These are phyloP conservation scores for Candida frijolesensis DNA, from an alignment of 1,139 yeast genomes.

Conservation along the genomic window DNA sequence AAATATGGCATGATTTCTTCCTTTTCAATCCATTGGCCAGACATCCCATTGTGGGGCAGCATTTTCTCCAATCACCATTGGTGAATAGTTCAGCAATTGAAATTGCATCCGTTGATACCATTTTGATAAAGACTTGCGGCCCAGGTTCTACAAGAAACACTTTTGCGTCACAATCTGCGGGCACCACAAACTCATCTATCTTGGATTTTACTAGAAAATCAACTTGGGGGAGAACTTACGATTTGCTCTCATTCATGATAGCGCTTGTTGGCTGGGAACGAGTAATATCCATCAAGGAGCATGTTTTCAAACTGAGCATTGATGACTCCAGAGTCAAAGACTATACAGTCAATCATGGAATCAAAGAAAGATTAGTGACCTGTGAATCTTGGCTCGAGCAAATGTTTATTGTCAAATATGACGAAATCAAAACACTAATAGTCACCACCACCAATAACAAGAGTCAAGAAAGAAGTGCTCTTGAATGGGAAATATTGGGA, in stretches of 20 bases:
- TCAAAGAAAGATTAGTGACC: constrained; percentile 13
- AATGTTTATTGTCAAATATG: constrained; percentile 38
- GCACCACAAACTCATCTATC: constrained; percentile 29
- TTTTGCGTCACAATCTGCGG: constrained; percentile 38
- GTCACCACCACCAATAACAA: constrained; percentile 25
- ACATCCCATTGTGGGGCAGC: constrained; percentile 40
- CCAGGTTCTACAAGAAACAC: constrained; percentile 28
- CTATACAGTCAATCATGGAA: constrained; percentile 24
- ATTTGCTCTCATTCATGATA: constrained; percentile 37
- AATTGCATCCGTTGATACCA: constrained; percentile 39
- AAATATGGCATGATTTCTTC: constrained; percentile 37
- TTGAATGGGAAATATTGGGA: constrained; percentile 47
- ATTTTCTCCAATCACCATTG: constrained; percentile 41
- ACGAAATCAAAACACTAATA: constrained; percentile 39
- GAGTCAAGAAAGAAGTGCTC: constrained; percentile 40
- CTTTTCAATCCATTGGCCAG: constrained; percentile 33
- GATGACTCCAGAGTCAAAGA: constrained; percentile 1
- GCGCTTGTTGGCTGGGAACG: constrained; percentile 47
- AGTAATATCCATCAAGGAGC: constrained; percentile 12
- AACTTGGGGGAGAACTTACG: constrained; percentile 49
- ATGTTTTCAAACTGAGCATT: constrained; percentile 6
- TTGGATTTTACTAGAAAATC: constrained; percentile 38
- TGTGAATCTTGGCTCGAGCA: constrained; percentile 47
- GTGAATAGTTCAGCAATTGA: constrained; percentile 35
- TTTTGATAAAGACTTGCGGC: constrained; percentile 30